A percentile compares a stretch with the other conserved stretches of the same genome.
phyloP scores from a whole-genome alignment of 2,329 filamentous ascomycete species.

The Fusarium keratoplasticum region DNA sequence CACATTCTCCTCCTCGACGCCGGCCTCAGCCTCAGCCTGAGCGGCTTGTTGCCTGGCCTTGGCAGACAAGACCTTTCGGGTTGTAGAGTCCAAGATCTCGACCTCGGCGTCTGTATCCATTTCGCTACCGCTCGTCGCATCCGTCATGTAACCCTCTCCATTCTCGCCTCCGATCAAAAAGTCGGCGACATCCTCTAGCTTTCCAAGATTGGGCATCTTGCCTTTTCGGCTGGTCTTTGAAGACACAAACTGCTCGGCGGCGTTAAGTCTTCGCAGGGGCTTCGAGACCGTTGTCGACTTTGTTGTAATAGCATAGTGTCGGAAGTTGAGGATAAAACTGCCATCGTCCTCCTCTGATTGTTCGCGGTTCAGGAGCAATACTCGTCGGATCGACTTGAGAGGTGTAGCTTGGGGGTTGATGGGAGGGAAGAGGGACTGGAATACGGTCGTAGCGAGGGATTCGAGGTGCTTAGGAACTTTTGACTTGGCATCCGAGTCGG shows the following conservation, averaged over 20 bases:
- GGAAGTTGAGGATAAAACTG: constrained; percentile 84
- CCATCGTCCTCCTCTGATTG: constrained; percentile 68
- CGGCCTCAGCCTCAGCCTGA: constrained; percentile 55
- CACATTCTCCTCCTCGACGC: constrained; percentile 67
- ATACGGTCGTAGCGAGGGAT: constrained; percentile 90
- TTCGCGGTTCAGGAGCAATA: constrained; percentile 91
- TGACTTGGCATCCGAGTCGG: constrained; percentile 68
- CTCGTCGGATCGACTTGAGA: constrained; percentile 89
- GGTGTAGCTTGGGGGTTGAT: constrained; percentile 94
- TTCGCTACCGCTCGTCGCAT: constrained; percentile 87
- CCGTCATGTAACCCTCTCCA: constrained; percentile 84
- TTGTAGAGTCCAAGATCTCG: constrained; percentile 77
- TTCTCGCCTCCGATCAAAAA: constrained; percentile 89
- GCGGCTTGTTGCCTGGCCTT: constrained; percentile 57
- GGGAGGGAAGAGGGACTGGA: constrained; percentile 94
- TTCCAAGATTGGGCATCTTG: constrained; percentile 85
- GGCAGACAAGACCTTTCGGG: constrained; percentile 71
- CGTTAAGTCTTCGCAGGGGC: constrained; percentile 83
- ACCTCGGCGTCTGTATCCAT: constrained; percentile 95
- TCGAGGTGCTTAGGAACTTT: constrained; percentile 95
- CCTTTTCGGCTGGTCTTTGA: constrained; percentile 72
- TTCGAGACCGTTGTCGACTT: constrained; percentile 87
- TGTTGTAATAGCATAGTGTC: constrained; percentile 96
- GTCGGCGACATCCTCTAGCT: constrained; percentile 92
- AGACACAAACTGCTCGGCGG: constrained; percentile 81